Evolutionary conservation across 345 rosid genomes (phyloP), one percentile per base, ranked within the genome.

Genomic region (Eutrema japonicum): DNA sequence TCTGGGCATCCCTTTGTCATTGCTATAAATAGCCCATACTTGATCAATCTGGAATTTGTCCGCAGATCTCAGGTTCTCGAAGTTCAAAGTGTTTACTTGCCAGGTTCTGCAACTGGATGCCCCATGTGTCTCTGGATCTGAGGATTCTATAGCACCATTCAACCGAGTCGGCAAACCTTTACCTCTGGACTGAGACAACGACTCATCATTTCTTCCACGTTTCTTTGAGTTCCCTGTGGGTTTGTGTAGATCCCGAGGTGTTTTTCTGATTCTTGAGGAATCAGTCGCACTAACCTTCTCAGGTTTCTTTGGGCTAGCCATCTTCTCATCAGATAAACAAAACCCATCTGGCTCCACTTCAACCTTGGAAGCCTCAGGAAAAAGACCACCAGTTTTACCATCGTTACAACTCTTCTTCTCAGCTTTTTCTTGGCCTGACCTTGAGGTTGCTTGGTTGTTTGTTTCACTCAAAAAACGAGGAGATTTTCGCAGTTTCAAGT

Each of bases 21-120:
- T 65, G n/a, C 75, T 68, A 51, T 67, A 78, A 10, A 83, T n/a
- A 33, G 87, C 85, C 91, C 91, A 87, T 29, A 85, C 46, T 66
- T 86, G 89, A 74, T 26, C 74, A 49, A 68, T 27, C 66, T 66
- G 64, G 54, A 85, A 86, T 10, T 77, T 85, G 41, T 78, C 85
- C 76, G 35, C 52, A 3, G 81, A 74, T 77, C 69, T 85, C 72
- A 78, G 83, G 14, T 10, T 65, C 80, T 77, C 78, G 10, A 88
- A 86, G 65, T 81, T 65, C 29, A 52, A 55, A 9, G 36, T 10
- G 18, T 74, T 70, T 11, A 37, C 76, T 54, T 60, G 71, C 47
- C 63, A 9, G 61, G 63, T 76, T 74, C 18, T 54, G 68, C 50
- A 70, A 9, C 26, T 53, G 8, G 76, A 43, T 3, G 68, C 42